phyloP scores from a whole-genome alignment of 116 monocot genomes.

The Papilionanthe hybrid region DNA sequence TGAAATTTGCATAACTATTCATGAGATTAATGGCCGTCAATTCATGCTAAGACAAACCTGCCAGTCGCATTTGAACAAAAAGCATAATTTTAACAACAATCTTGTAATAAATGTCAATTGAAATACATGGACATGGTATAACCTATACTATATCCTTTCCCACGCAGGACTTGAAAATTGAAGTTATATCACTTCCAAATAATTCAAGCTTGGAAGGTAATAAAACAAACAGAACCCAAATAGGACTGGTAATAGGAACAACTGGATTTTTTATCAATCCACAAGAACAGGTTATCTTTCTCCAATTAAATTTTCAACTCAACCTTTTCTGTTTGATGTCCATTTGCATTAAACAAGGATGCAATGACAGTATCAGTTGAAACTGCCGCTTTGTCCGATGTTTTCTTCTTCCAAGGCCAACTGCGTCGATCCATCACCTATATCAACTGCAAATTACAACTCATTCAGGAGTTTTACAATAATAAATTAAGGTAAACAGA shows the following conservation, averaged over 20 bases:
- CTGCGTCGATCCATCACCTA: conserved; percentile 57
- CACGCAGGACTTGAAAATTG: neutral
- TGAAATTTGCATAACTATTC: neutral
- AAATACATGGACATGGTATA: neutral
- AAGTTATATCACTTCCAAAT: neutral
- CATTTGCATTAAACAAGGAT: conserved; percentile 22
- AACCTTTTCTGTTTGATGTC: conserved; percentile 15
- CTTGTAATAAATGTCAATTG: neutral
- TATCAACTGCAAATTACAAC: conserved; percentile 13
- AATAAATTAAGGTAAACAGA: neutral
- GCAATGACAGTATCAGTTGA: conserved; percentile 15
- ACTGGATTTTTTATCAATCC: neutral
- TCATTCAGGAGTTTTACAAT: neutral
- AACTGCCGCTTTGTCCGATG: conserved; percentile 41
- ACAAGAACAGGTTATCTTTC: neutral
- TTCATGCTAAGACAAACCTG: neutral
- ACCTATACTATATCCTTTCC: neutral
- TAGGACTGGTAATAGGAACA: neutral
- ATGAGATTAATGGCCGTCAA: neutral
- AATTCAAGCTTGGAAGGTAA: neutral
- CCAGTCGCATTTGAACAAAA: neutral
- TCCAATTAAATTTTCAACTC: neutral
- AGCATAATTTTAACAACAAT: neutral
- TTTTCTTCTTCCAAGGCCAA: conserved; percentile 90
- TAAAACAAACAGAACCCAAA: neutral